A percentile compares a stretch with the other conserved stretches of the same genome.
Evolutionary conservation across 2,329 filamentous ascomycete species (phyloP).

Genomic region (Eurotiales sp.): DNA sequence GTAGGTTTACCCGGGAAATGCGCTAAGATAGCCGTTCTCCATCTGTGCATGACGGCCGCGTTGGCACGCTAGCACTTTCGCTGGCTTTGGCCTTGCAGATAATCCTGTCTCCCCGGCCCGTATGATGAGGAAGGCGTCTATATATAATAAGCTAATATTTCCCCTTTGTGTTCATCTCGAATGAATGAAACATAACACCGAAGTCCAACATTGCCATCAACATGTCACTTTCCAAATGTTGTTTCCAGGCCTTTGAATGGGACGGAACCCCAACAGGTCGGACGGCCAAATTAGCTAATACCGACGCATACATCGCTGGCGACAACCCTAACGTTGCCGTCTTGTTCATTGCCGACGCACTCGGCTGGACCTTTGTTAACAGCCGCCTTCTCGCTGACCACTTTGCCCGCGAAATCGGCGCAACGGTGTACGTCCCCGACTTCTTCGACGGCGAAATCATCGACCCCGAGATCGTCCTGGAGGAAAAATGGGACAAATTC

Average conservation of each 20-base stretch:
- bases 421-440: constrained; percentile 45
- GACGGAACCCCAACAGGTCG: constrained; percentile 35
- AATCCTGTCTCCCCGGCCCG: too few relatives aligned
- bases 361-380: constrained; percentile 47
- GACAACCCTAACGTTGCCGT: constrained; percentile 32
- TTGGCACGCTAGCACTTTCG: too few relatives aligned
- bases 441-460: constrained; percentile 37
- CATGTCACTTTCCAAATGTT: constrained; percentile 18
- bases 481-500: constrained; percentile 30
- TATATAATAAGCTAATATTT: not conserved
- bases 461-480: constrained; percentile 24
- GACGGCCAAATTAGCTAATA: constrained; percentile 29
- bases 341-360: constrained; percentile 38
- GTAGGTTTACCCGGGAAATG: too few relatives aligned
- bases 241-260: constrained; percentile 38
- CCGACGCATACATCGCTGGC: constrained; percentile 37
- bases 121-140: too few relatives aligned
- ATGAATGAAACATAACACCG: too few relatives aligned
- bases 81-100: too few relatives aligned
- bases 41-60: too few relatives aligned
- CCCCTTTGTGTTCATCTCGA: not conserved
- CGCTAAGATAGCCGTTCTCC: too few relatives aligned
- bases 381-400: constrained; percentile 46
- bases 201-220: not conserved
- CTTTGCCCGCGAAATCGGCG: constrained; percentile 43